Evolutionary conservation across 129 eudicot species (phyloP), one percentile per base, ranked within the genome.

Genomic region (carrot (Daucus carota)): DNA sequence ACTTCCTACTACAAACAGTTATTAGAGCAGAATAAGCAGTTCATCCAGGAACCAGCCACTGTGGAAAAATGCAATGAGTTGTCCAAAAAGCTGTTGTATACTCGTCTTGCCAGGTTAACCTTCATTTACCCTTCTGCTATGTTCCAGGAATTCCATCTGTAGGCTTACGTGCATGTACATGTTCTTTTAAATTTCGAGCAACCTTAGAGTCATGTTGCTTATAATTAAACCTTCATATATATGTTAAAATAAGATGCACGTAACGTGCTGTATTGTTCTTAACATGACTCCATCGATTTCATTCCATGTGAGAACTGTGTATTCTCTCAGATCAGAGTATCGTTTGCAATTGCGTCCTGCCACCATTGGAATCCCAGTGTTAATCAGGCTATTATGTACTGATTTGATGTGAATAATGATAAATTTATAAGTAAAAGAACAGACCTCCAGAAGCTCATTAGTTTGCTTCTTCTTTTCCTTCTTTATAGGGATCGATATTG

Each of bases 21-120:
- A 80, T 57, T 91, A 83, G 97, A 91, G 86, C 84, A 88, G 80
- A 91, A 91, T 83, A 91, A 91, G 77, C 88, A 88, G 50, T 86
- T 81, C 72, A 82, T 91, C 66, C 91, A 88, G 67, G 77, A 91
- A 54, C 97, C 97, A 59, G 83, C 97, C 44, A 88, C 91, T 79
- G 87, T 88, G n/a, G 93, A 91, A 77, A 88, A 85, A 45, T 90
- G 96, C 81, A 82, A 75, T 7, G 88, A 85, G 57, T 82, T 90
- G 81, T 77, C 96, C 62, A 88, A 91, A 84, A 93, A 88, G 84
- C 33, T 91, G 84, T 70, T 91, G 76, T 91, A 86, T 83, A 91
- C 97, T 78, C 97, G 97, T 87, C 97, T 91, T 75, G 97, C 97
- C 76, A 91, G 97, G 97, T 90, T n/a, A 72, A 52, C 50, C 33